Conservation (phyloP, 306 rosid genomes). For the Spatholobus suberectus region DNA sequence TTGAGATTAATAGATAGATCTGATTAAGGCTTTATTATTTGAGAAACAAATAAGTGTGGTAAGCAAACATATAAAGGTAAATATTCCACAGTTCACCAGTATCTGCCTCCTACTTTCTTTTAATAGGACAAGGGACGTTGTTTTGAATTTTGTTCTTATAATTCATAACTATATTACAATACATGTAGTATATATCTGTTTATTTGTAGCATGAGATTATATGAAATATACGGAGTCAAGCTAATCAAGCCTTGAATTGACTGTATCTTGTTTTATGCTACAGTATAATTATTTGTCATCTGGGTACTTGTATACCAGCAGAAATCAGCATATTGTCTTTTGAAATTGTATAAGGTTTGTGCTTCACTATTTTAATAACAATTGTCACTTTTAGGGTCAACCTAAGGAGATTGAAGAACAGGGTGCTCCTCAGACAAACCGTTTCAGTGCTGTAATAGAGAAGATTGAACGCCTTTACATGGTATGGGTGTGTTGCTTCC, state of each 20-base stretch:
- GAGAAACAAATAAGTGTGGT: neutral
- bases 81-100: neutral
- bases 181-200: neutral
- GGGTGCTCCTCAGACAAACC: slow-evolving; percentile 76
- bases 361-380: slow-evolving; percentile 24
- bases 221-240: slow-evolving; percentile 33
- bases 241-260: neutral
- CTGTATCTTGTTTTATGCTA: neutral
- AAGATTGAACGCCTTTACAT: slow-evolving; percentile 95
- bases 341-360: slow-evolving; percentile 19
- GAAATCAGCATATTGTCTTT: neutral
- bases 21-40: neutral
- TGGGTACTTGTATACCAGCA: neutral
- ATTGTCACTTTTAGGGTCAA: slow-evolving; percentile 61
- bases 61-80: neutral
- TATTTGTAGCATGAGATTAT: slow-evolving; percentile 4
- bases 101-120: neutral
- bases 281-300: slow-evolving; percentile 8
- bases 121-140: neutral
- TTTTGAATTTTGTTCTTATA: slow-evolving; percentile 15
- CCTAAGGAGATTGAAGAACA: slow-evolving; percentile 64
- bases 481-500: slow-evolving; percentile 52
- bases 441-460: slow-evolving; percentile 97
- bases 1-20: neutral
- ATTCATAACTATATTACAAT: neutral